A percentile compares a stretch with the other conserved stretches of the same genome.
Conservation (phyloP, 805 yeast genomes). For the Wickerhamiella azyma region DNA sequence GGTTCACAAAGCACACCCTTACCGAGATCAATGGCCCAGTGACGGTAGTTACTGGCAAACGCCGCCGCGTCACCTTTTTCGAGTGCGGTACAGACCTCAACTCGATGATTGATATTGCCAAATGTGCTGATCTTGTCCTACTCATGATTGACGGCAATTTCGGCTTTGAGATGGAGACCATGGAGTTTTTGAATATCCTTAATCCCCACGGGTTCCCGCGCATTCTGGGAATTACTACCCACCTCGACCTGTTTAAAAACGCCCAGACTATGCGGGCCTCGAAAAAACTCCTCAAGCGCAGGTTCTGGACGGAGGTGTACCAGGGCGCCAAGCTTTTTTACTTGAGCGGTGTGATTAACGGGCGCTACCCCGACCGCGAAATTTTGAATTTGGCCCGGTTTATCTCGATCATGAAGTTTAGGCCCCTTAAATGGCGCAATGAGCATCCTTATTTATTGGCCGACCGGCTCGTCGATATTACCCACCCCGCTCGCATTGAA, state of each 20-base stretch:
- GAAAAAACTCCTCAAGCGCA: constrained; percentile 77
- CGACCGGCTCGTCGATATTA: constrained; percentile 84
- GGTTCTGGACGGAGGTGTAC: constrained; percentile 98
- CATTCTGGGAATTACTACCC: constrained; percentile 89
- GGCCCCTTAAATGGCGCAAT: constrained; percentile 98
- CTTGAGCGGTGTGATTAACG: constrained; percentile 88
- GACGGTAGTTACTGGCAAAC: constrained; percentile 90
- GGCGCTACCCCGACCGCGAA: constrained; percentile 96
- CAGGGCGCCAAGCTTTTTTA: constrained; percentile 95
- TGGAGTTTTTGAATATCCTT: constrained; percentile 92
- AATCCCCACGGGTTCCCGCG: constrained; percentile 99
- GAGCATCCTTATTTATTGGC: constrained; percentile 91
- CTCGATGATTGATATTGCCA: constrained; percentile 93
- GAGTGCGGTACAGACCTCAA: constrained; percentile 88
- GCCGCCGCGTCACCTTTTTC: constrained; percentile 80
- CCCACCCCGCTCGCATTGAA: constrained; percentile 77
- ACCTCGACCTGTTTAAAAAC: constrained; percentile 82
- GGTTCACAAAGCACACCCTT: constrained; percentile 76
- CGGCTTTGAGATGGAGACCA: constrained; percentile 98
- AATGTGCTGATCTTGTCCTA: constrained; percentile 83
- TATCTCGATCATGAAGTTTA: constrained; percentile 91
- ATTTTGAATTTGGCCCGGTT: constrained; percentile 82
- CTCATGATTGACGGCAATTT: constrained; percentile 90
- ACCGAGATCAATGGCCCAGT: constrained; percentile 89
- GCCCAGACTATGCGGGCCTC: constrained; percentile 82